Conservation (phyloP, 2,329 filamentous ascomycete genomes). For the Ophiosphaerella korrae region DNA sequence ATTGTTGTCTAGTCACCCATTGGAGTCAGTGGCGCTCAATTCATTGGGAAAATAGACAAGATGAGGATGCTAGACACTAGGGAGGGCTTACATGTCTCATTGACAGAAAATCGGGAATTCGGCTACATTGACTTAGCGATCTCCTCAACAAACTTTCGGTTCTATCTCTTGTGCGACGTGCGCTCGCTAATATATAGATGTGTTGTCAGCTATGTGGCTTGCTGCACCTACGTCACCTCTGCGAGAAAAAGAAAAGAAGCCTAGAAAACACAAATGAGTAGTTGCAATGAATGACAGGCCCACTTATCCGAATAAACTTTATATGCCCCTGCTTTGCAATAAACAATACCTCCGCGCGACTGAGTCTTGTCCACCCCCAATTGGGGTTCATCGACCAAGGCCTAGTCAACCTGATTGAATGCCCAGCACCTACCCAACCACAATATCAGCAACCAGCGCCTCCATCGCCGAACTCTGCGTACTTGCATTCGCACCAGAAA, state of each 20-base stretch:
- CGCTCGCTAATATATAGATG: background rate
- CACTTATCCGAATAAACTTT: background rate
- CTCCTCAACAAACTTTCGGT: too few species aligned
- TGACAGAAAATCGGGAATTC: too few species aligned
- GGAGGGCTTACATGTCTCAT: too few species aligned
- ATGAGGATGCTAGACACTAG: too few species aligned
- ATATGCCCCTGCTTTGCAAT: background rate
- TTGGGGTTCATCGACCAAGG: too few species aligned
- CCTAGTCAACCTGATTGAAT: too few species aligned
- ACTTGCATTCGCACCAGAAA: constrained; percentile 56
- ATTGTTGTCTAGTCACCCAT: too few species aligned
- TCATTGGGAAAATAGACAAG: too few species aligned
- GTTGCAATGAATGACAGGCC: too few species aligned
- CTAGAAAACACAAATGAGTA: background rate
- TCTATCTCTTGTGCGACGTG: background rate
- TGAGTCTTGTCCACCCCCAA: too few species aligned
- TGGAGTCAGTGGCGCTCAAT: too few species aligned
- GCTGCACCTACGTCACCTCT: background rate
- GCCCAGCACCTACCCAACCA: constrained; percentile 10
- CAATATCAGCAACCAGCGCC: constrained; percentile 65
- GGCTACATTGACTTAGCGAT: too few species aligned
- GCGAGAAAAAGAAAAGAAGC: background rate
- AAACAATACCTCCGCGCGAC: background rate
- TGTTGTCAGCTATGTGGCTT: background rate
- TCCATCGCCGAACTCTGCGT: constrained; percentile 71